These are phyloP conservation scores for Testicularia cyperi DNA, from an alignment of 1,284 basidiomycete species.

Conservation along the genomic window DNA sequence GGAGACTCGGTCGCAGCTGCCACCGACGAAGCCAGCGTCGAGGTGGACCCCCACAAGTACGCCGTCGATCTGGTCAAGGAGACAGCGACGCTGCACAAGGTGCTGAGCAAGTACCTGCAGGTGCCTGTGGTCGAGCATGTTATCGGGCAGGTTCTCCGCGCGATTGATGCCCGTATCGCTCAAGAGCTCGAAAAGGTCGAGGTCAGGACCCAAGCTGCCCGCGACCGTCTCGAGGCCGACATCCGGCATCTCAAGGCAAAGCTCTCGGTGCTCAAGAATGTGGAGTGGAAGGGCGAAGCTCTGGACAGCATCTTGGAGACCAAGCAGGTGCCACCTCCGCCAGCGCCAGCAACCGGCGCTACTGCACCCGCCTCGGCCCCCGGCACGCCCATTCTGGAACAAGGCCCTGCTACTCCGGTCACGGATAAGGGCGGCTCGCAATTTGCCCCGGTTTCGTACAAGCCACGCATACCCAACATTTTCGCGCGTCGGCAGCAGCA, in stretches of 20 bases:
- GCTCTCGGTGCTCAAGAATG: conserved; percentile 39
- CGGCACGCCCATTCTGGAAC: conserved; percentile 16
- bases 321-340: conserved; percentile 13
- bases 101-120: conserved; percentile 82
- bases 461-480: conserved; percentile 32
- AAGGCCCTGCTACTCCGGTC: conserved; percentile 18
- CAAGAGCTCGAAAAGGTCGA: conserved; percentile 44
- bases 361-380: conserved; percentile 8
- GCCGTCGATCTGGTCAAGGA: conserved; percentile 92
- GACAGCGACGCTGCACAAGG: conserved; percentile 92
- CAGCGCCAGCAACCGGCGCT: conserved; percentile 9
- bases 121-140: conserved; percentile 42
- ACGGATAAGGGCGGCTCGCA: conserved; percentile 17
- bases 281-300: conserved; percentile 45
- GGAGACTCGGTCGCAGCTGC: no score
- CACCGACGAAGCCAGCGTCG: conserved; percentile 5
- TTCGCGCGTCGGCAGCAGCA: conserved; percentile 37
- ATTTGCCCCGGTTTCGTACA: conserved; percentile 31
- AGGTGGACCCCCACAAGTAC: conserved; percentile 69
- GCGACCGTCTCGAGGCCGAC: conserved; percentile 36
- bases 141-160: conserved; percentile 43
- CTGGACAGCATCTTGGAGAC: conserved; percentile 24
- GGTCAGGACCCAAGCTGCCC: conserved; percentile 24
- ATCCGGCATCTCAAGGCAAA: conserved; percentile 40
- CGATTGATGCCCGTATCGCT: conserved; percentile 46